Evolutionary conservation across 208 protist species (phyloP).

Genomic region (Phytomonas sp.): DNA sequence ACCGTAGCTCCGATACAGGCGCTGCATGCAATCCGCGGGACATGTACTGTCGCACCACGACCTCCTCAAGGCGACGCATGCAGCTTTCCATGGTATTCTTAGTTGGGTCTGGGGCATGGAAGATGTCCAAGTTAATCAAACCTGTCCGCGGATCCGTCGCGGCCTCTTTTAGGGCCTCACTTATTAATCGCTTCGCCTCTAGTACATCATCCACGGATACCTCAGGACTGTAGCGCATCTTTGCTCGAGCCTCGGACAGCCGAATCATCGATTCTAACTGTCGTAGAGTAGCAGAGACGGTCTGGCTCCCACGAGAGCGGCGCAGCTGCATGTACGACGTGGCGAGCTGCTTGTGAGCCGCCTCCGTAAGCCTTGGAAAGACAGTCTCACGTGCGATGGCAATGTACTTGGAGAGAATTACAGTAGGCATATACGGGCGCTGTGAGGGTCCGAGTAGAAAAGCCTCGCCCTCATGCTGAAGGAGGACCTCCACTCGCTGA

Average conservation of each 20-base stretch:
- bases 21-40: constrained; percentile 30
- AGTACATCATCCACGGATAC: constrained; percentile 81
- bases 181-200: constrained; percentile 89
- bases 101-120: constrained; percentile 72
- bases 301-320: constrained; percentile 66
- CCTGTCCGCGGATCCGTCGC: constrained; percentile 84
- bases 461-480: constrained; percentile 68
- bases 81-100: constrained; percentile 75
- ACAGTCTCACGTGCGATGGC: constrained; percentile 83
- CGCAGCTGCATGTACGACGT: constrained; percentile 93
- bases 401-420: constrained; percentile 89
- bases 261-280: constrained; percentile 99
- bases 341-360: constrained; percentile 85
- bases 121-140: constrained; percentile 86
- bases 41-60: constrained; percentile 49
- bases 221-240: constrained; percentile 79
- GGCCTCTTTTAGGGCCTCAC: constrained; percentile 76
- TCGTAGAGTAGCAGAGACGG: constrained; percentile 96
- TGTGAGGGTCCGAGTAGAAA: constrained; percentile 49
- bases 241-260: constrained; percentile 89
- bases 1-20: constrained; percentile 55
- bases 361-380: constrained; percentile 80
- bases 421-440: constrained; percentile 63
- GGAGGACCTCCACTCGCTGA: constrained; percentile 30
- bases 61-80: constrained; percentile 60